Evolutionary conservation across 306 rosid species (phyloP).

Genomic region (Cucumis sativus): DNA sequence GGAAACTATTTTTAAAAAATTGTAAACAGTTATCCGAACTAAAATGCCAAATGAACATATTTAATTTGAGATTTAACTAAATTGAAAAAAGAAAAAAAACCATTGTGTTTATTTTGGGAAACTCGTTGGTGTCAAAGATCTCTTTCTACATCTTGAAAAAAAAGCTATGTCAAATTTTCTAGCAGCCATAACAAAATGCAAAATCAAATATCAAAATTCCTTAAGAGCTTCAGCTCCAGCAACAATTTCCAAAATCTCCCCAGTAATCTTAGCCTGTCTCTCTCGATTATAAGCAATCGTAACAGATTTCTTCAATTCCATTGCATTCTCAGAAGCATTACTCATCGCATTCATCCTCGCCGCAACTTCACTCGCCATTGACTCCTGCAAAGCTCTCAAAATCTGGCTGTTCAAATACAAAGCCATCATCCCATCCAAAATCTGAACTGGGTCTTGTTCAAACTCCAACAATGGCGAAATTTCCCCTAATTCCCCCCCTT

Average conservation of each 20-base stretch:
- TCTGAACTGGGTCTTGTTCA: slow-evolving; percentile 79
- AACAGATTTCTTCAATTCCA: slow-evolving; percentile 49
- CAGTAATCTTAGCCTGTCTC: slow-evolving; percentile 68
- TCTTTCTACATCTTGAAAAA: neutral
- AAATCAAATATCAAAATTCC: slow-evolving; percentile 18
- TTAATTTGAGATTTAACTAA: no score
- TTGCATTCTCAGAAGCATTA: slow-evolving; percentile 62
- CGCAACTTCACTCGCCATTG: slow-evolving; percentile 73
- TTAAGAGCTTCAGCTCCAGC: slow-evolving; percentile 66
- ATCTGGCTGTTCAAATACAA: slow-evolving; percentile 68
- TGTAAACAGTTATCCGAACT: no score
- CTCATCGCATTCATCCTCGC: slow-evolving; percentile 83
- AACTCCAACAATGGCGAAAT: slow-evolving; percentile 41
- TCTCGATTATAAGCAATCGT: slow-evolving; percentile 35
- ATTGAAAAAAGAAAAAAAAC: no score
- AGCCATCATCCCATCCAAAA: slow-evolving; percentile 84
- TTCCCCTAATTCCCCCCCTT: slow-evolving; percentile 11
- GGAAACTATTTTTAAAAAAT: no score
- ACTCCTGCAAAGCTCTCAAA: slow-evolving; percentile 66
- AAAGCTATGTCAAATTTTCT: neutral
- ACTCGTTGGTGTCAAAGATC: no score
- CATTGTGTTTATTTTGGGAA: no score
- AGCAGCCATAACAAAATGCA: neutral
- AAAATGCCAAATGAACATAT: no score
- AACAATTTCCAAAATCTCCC: slow-evolving; percentile 72